Evolutionary conservation across 108 stramenopile genomes (phyloP).

Genomic region (Pelagomonas calceolata): DNA sequence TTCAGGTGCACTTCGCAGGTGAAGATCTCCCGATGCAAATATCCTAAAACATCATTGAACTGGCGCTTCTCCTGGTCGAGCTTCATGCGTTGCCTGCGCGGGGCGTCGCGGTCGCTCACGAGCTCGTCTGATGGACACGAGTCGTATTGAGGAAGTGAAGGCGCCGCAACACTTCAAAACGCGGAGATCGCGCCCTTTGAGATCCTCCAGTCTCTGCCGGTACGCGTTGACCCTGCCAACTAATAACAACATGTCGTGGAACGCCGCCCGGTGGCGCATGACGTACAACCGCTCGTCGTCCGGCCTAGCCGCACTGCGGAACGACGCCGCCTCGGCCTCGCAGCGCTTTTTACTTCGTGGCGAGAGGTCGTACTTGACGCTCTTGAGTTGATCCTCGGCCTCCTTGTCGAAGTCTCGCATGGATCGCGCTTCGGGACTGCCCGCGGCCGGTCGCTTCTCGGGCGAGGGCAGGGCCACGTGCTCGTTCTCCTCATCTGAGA

Average conservation of each 20-base stretch:
- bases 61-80: constrained; percentile 10
- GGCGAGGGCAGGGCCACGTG: too few relatives aligned
- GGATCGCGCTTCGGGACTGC: too few relatives aligned
- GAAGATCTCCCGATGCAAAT: constrained; percentile 15
- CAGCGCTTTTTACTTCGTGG: constrained; percentile 1
- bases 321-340: constrained; percentile 1
- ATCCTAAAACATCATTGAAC: constrained; percentile 7
- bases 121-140: too few relatives aligned
- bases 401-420: too few relatives aligned
- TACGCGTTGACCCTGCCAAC: constrained; percentile 33
- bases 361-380: too few relatives aligned
- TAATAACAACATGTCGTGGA: constrained; percentile 22
- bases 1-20: constrained; percentile 12
- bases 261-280: constrained; percentile 29
- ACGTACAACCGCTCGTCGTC: constrained; percentile 31
- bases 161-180: too few relatives aligned
- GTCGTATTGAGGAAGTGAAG: too few relatives aligned
- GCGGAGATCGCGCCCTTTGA: too few relatives aligned
- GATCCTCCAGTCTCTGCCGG: constrained; percentile 18
- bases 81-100: constrained; percentile 12
- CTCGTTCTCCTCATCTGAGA: too few relatives aligned
- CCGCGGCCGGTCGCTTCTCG: too few relatives aligned
- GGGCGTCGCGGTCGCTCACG: too few relatives aligned
- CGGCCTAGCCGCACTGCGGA: constrained; percentile 11
- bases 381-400: too few relatives aligned